Percentiles rank a stretch among this genome's conserved stretches.
Conservation (phyloP, 108 stramenopile species). For the Fragilariopsis cylindrus region DNA sequence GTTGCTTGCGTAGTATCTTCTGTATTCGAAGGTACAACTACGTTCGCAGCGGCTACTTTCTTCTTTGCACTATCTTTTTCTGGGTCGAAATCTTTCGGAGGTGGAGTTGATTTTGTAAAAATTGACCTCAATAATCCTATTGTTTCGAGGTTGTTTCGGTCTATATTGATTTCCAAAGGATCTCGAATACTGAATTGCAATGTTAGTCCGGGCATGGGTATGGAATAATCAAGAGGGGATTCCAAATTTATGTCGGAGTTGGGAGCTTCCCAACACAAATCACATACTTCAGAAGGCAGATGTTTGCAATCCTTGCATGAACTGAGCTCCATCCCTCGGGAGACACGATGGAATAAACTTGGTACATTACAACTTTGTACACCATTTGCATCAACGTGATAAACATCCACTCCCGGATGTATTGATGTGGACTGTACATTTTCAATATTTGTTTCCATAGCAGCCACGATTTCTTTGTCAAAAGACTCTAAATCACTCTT, state of each 20-base stretch:
- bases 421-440: background rate
- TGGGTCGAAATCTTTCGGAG: constrained; percentile 1
- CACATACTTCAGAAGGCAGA: constrained; percentile 60
- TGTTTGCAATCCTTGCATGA: constrained; percentile 43
- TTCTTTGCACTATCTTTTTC: background rate
- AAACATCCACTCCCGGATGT: constrained; percentile 30
- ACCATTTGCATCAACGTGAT: constrained; percentile 48
- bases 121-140: constrained; percentile 47
- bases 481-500: background rate
- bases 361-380: constrained; percentile 58
- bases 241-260: background rate
- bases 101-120: constrained; percentile 33
- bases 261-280: constrained; percentile 50
- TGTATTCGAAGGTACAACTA: background rate
- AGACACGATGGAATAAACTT: constrained; percentile 66
- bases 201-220: constrained; percentile 73
- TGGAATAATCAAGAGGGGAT: constrained; percentile 39
- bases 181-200: constrained; percentile 59
- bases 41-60: background rate
- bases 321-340: constrained; percentile 46
- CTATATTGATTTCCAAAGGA: constrained; percentile 74
- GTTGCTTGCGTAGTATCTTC: constrained; percentile 20
- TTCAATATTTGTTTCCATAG: background rate
- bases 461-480: background rate
- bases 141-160: constrained; percentile 54